Base-by-base conservation (phyloP, 2,329 filamentous ascomycete species). In the Arthrobotrys sinensis region DNA sequence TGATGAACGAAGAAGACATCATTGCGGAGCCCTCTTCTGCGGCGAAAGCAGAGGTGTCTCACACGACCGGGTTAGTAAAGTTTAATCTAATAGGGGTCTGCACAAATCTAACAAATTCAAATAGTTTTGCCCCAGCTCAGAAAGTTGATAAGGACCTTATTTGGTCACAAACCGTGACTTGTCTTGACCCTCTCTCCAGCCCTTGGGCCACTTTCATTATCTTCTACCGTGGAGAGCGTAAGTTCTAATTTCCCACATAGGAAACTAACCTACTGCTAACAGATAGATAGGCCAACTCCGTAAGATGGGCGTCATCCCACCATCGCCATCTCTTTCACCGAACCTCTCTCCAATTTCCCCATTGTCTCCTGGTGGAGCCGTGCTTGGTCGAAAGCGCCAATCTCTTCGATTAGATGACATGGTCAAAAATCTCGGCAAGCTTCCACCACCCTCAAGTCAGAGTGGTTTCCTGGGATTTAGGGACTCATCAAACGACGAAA, bases 141-240 rank as follows among this genome's bases (percentile, higher is more conserved):
- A 87, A 92, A 93, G 0, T 88, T 97, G 66, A 96, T 66, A 81
- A 80, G 66, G 81, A 97, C 86, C 94, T 93, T 1, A 99, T 99
- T 83, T 98, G 94, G 83, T 99, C 96, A 1, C 96, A 99, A 85
- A 99, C 96, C 0, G 96, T 99, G n/a, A 98, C 96, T 7, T 96
- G 95, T 16, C 97, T 98, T 80, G 96, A 99, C 84, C 93, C 94
- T 0, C 94, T 94, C 19, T 95, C 98, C 80, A 96, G 95, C 85
- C 96, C 96, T 2, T 99, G 97, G 85, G 96, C 96, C 3, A 91
- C 93, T 7, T 99, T 99, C 84, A 98, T 96, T 32, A 99, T 99
- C 84, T 93, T 98, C 85, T 99, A 99, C 84, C 90, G 96, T 79
- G 96, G 96, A 84, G 93, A 97, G 84, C 92, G 95, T 96, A 87